Evolutionary conservation across 257 asterid genomes (phyloP), one percentile per base, ranked within the genome.

Genomic region (Nemophila menziesii): DNA sequence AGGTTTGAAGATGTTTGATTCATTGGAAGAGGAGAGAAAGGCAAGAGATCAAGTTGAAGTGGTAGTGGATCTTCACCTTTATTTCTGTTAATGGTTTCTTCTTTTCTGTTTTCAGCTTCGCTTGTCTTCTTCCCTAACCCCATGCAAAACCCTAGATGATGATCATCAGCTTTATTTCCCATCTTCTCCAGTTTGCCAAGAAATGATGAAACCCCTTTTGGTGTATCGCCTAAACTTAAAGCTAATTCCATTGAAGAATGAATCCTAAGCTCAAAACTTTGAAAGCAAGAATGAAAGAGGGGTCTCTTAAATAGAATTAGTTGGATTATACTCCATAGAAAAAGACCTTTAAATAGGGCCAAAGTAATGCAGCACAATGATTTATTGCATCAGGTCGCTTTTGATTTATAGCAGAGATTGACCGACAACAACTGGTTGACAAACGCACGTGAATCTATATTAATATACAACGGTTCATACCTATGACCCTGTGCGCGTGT

Each of bases 81-180:
- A 1, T 56, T 37, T 22, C 26, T 49, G 20, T 16, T 18, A 20
- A 24, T 24, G 4, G 33, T 24, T 24, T 24, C 33, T 24, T 27
- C n/a, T 11, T 12, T 48, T 7, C 22, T 50, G 51, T 42, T 45
- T 29, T 45, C 43, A 20, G 11, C 43, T 16, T 16, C 54, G 36
- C 33, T 20, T 1, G 26, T 39, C 1, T 8, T 38, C 54, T 43
- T 49, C 8, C 69, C 73, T 13, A 44, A 24, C 20, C 54, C 78
- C 93, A 85, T 81, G 92, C 92, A 79, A 48, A 86, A 86, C 71
- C 96, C 94, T 66, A 78, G 11, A 43, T 58, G n/a, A n/a, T n/a
- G n/a, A n/a, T n/a, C 71, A 41, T 68, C 67, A 15, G 57, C 54
- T 16, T 37, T 58, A 0, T 20, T 43, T 7, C 21, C 39, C 3